phyloP scores from a whole-genome alignment of 2,329 filamentous ascomycete species.

The Diaporthe citriasiana region DNA sequence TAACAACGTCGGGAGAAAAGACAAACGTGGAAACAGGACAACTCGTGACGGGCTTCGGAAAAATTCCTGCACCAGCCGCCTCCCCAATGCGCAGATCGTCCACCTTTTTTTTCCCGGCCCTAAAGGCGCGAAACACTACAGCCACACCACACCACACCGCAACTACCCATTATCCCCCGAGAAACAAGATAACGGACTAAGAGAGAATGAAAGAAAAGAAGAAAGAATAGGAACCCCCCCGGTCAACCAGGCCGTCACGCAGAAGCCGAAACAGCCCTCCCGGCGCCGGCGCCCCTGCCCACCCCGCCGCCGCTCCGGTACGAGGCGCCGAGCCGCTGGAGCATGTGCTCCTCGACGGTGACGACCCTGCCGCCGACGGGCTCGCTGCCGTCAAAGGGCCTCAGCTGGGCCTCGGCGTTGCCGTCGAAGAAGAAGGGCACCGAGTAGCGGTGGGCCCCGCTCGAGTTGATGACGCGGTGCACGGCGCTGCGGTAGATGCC shows the following conservation, averaged over 20 bases:
- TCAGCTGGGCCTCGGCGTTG: slow-evolving; percentile 59
- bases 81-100: not conserved
- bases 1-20: slow-evolving; percentile 16
- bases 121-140: not conserved
- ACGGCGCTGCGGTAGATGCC: slow-evolving; percentile 66
- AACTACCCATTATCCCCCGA: not conserved
- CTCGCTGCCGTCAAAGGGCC: slow-evolving; percentile 51
- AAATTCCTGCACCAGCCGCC: not conserved
- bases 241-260: not conserved
- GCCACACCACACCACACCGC: not conserved
- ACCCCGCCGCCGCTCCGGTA: slow-evolving; percentile 43
- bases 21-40: not conserved
- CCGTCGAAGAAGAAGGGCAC: slow-evolving; percentile 71
- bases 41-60: not conserved
- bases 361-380: slow-evolving; percentile 45
- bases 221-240: not conserved
- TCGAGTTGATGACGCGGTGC: slow-evolving; percentile 69
- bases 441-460: slow-evolving; percentile 65
- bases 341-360: slow-evolving; percentile 53
- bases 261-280: slow-evolving; percentile 29
- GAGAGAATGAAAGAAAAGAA: not conserved
- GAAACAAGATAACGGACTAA: not conserved
- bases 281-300: slow-evolving; percentile 14
- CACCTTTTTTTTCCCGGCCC: not conserved
- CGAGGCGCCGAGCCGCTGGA: slow-evolving; percentile 49